These are phyloP conservation scores for Fragaria iinumae DNA, from an alignment of 306 rosid species.

Conservation along the genomic window DNA sequence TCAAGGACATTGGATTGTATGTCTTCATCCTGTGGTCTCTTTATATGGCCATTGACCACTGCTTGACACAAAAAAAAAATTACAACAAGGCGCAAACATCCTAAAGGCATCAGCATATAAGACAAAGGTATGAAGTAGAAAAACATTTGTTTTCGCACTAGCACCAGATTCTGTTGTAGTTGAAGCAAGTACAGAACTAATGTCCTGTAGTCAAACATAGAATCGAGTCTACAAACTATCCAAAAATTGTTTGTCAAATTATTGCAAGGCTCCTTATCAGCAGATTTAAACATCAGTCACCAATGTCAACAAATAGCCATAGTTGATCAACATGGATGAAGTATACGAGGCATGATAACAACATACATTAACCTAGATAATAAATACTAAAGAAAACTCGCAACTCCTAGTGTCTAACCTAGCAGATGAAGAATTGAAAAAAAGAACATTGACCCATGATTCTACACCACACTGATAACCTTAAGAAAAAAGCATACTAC, in stretches of 20 bases:
- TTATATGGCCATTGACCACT: slow-evolving; percentile 84
- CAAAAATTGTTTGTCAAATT: background rate
- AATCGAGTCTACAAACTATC: background rate
- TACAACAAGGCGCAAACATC: background rate
- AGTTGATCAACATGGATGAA: background rate
- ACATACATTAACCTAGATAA: background rate
- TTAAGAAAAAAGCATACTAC: background rate
- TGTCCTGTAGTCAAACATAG: background rate
- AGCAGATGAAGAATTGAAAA: background rate
- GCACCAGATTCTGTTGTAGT: background rate
- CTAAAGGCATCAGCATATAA: background rate
- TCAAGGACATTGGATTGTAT: slow-evolving; percentile 92
- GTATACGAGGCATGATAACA: background rate
- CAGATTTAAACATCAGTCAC: background rate
- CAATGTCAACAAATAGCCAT: background rate
- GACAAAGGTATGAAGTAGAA: background rate
- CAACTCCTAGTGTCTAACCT: background rate
- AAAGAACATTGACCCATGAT: background rate
- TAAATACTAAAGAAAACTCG: background rate
- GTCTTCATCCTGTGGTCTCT: slow-evolving; percentile 96
- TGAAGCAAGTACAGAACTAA: background rate
- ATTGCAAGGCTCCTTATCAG: background rate
- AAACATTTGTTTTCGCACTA: background rate
- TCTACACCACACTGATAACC: background rate
- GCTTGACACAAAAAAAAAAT: slow-evolving; percentile 20